These are phyloP conservation scores for Westerdykella ornata DNA, from an alignment of 2,329 filamentous ascomycete species.

Conservation along the genomic window DNA sequence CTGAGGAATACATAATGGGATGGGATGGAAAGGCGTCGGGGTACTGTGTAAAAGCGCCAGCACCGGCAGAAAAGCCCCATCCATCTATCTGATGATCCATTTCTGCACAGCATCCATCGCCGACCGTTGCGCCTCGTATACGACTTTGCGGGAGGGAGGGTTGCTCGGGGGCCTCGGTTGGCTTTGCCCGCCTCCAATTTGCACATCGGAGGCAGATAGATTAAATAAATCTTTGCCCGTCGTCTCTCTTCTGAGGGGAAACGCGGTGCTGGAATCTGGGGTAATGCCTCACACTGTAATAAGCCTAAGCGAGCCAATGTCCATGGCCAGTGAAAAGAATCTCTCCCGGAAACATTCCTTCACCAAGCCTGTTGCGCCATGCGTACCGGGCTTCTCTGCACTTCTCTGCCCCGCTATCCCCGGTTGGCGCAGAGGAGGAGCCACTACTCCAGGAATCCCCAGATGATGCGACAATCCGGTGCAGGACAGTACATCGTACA, in stretches of 20 bases:
- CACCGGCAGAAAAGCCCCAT: too few species aligned
- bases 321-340: too few species aligned
- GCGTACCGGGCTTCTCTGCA: slow-evolving; percentile 4
- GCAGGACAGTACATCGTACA: background rate
- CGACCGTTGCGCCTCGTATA: too few species aligned
- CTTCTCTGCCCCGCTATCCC: slow-evolving; percentile 11
- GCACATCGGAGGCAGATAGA: slow-evolving; percentile 14
- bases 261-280: slow-evolving; percentile 25
- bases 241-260: slow-evolving; percentile 7
- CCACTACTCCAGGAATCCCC: too few species aligned
- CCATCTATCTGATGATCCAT: too few species aligned
- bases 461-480: too few species aligned
- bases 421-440: slow-evolving; percentile 4
- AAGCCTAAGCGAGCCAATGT: slow-evolving; percentile 21
- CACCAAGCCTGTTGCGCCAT: slow-evolving; percentile 1
- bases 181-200: slow-evolving; percentile 6
- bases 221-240: too few species aligned
- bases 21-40: too few species aligned
- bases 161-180: background rate
- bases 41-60: too few species aligned
- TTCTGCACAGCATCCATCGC: too few species aligned
- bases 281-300: slow-evolving; percentile 15
- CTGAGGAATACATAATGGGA: too few species aligned
- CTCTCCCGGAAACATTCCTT: background rate
- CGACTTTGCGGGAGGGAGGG: too few species aligned